Percentiles rank a stretch among this genome's conserved stretches.
Evolutionary conservation across 2,329 filamentous ascomycete species (phyloP).

Genomic region (Domatiomyces globalis): DNA sequence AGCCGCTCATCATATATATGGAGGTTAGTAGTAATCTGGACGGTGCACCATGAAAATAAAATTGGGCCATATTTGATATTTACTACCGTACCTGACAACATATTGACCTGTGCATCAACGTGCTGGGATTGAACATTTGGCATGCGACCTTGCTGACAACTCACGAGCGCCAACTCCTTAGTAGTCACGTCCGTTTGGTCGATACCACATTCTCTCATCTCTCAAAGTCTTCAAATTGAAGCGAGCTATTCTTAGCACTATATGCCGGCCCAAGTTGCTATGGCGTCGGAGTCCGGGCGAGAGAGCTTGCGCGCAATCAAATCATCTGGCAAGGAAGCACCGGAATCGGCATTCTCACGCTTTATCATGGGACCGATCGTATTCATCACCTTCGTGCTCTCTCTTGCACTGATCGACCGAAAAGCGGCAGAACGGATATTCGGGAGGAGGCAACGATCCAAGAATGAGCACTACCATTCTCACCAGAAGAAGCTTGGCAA

Average conservation of each 20-base stretch:
- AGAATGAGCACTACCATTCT: constrained; percentile 38
- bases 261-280: neutral
- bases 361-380: constrained; percentile 48
- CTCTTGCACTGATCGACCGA: constrained; percentile 49
- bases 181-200: neutral
- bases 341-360: constrained; percentile 14
- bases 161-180: neutral
- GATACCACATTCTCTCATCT: neutral
- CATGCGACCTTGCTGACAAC: neutral
- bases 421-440: constrained; percentile 38
- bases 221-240: neutral
- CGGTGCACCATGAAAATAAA: too few relatives aligned
- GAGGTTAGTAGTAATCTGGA: too few relatives aligned
- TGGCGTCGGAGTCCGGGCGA: neutral
- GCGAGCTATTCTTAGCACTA: neutral
- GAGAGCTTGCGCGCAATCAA: neutral
- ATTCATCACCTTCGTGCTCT: constrained; percentile 51
- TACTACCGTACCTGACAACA: neutral
- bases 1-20: neutral
- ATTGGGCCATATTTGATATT: neutral
- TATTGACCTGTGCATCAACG: neutral
- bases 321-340: neutral
- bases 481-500: constrained; percentile 47
- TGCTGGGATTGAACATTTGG: neutral
- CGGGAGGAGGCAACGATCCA: constrained; percentile 16